Base-by-base conservation (phyloP, 805 yeast species). In the Sungouiella thailandica region DNA sequence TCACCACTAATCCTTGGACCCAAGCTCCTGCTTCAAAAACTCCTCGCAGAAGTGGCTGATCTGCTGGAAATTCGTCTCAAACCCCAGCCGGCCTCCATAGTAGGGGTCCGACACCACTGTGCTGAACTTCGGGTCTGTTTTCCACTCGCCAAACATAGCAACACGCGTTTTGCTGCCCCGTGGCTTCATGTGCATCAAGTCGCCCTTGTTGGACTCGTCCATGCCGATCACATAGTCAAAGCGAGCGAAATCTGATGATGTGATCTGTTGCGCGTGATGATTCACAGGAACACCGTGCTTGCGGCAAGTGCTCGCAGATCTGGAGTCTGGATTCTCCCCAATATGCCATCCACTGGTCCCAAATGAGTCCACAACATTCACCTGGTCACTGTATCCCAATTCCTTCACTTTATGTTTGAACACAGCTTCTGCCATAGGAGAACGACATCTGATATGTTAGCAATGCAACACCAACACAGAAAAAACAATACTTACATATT, bases 401-500 rank as follows among this genome's bases (percentile, higher is more conserved):
- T 74, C 54, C 27, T 74, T 56, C 7, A 85, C 94, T 11, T 65
- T 63, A 38, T 84, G 77, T 30, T 66, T 68, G 60, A 89, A 87
- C 1, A 88, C 85, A 0, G 96, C 96, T 53, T 90, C 97, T 0
- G 97, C 97, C 97, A 89, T 90, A 10, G 97, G 97, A 2, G 96
- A 87, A 31, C 97, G 89, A 53, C 97, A 88, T 15, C 84, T 79
- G 23, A 11, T 7, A 4, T 16, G 57, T 53, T 55, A 54, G 55
- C 46, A 40, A 8, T 5, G 16, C 2, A 12, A 6, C 3, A 4
- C 25, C 8, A 20, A 12, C 6, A 4, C 19, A 12, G 9, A 5
- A 16, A n/a, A 5, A 22, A 12, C 11, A 5, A n/a, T 18, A 68
- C 83, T 46, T 65, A 78, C 81, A 85, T 85, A 57, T 89, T 89